phyloP scores from a whole-genome alignment of 129 eudicot species.

The Artemisia annua region DNA sequence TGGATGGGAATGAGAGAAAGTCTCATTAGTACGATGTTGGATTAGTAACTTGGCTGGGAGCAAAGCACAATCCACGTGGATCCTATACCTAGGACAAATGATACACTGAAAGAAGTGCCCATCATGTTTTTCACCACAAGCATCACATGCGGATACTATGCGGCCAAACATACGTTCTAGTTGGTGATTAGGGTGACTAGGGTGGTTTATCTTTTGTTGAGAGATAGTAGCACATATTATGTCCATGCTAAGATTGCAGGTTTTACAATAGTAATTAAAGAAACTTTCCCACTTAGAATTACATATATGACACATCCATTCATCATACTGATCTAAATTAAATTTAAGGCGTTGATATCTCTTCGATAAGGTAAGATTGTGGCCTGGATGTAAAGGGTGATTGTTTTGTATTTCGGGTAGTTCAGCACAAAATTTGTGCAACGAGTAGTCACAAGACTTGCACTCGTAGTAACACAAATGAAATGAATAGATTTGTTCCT shows the following conservation, averaged over 20 bases:
- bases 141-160: not conserved
- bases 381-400: slow-evolving; percentile 14
- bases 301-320: not conserved
- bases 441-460: slow-evolving; percentile 13
- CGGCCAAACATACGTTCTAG: not conserved
- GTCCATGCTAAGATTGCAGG: not conserved
- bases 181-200: slow-evolving; percentile 12
- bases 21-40: not conserved
- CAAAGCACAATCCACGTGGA: not conserved
- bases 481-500: not conserved
- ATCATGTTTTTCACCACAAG: slow-evolving; percentile 13
- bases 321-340: too few relatives aligned
- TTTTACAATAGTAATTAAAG: too few relatives aligned
- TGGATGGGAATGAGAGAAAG: not conserved
- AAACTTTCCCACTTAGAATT: too few relatives aligned
- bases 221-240: slow-evolving; percentile 1
- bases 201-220: not conserved
- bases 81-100: not conserved
- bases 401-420: not conserved
- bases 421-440: slow-evolving; percentile 12
- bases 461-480: slow-evolving; percentile 7
- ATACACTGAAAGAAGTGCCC: slow-evolving; percentile 19
- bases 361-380: not conserved
- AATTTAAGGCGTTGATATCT: too few relatives aligned
- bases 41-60: not conserved